These are phyloP conservation scores for Rhodotorula sphaerocarpa DNA, from an alignment of 768 basidiomycete genomes.

Conservation along the genomic window DNA sequence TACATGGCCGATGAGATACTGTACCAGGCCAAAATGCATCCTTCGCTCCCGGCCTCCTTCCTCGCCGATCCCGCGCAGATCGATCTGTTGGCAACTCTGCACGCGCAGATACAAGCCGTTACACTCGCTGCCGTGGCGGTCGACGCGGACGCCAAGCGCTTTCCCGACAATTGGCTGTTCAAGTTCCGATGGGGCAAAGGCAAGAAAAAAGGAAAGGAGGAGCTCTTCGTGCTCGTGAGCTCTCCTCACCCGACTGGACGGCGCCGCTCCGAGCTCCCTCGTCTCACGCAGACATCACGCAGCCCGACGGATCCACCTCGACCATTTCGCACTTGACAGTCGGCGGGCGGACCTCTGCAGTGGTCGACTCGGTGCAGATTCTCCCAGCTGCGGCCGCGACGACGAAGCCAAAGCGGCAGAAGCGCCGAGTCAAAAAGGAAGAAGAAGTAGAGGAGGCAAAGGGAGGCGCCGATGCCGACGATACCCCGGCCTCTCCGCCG, in stretches of 20 bases:
- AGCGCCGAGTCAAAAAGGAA: neutral
- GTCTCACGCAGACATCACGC: neutral
- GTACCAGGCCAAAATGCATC: conserved; percentile 39
- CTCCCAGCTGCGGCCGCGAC: conserved; percentile 5
- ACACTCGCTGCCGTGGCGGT: conserved; percentile 31
- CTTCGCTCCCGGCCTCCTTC: conserved; percentile 27
- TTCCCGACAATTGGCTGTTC: conserved; percentile 40
- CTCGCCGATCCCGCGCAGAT: conserved; percentile 5
- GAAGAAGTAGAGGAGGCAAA: neutral
- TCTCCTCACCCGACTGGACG: too few species aligned
- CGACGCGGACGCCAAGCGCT: conserved; percentile 36
- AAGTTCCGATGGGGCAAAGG: conserved; percentile 38
- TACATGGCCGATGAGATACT: conserved; percentile 42
- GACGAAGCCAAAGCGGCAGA: neutral
- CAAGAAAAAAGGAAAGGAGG: conserved; percentile 21
- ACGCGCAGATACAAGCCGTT: conserved; percentile 33
- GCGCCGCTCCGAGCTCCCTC: neutral
- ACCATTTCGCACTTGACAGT: conserved; percentile 36
- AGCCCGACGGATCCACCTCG: conserved; percentile 33
- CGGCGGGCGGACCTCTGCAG: conserved; percentile 35
- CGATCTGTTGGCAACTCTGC: conserved; percentile 17
- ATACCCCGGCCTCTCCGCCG: too few species aligned
- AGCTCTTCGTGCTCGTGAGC: conserved; percentile 9
- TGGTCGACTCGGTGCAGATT: conserved; percentile 34
- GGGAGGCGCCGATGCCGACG: neutral